Conservation (phyloP, 2,329 filamentous ascomycete genomes). For the Aspergillus oerlinghausenensis region DNA sequence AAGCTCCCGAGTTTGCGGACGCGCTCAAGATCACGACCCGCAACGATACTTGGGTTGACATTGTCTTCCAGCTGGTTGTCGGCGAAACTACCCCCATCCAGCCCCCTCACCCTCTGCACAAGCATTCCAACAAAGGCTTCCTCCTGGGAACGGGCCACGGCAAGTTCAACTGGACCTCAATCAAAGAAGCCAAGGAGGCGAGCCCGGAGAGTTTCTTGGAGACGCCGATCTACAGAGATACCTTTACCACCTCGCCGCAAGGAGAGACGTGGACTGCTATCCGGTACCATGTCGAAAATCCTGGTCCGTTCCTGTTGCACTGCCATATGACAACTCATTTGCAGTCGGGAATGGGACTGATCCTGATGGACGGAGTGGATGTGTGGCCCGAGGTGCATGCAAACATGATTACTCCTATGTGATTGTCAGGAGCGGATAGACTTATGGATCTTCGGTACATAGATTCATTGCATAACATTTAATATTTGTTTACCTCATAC, state of each 20-base stretch:
- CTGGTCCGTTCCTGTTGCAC: conserved; percentile 49
- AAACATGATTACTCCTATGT: background rate
- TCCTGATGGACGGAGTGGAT: conserved; percentile 48
- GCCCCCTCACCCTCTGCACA: conserved; percentile 60
- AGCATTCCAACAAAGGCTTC: conserved; percentile 60
- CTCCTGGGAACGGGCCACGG: conserved; percentile 52
- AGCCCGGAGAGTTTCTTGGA: conserved; percentile 50
- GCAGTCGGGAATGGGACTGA: conserved; percentile 47
- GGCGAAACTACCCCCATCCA: conserved; percentile 41
- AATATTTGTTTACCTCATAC: background rate
- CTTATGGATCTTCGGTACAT: background rate
- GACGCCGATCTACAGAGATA: conserved; percentile 53
- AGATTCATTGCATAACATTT: background rate
- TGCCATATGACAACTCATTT: conserved; percentile 51
- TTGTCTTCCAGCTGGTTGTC: conserved; percentile 41
- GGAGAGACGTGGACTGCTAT: conserved; percentile 40
- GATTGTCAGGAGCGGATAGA: background rate
- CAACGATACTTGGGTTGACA: conserved; percentile 52
- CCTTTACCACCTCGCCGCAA: conserved; percentile 37
- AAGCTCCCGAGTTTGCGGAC: background rate
- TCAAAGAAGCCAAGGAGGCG: conserved; percentile 50
- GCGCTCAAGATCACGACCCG: conserved; percentile 49
- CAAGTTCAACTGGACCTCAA: conserved; percentile 48
- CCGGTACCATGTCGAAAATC: conserved; percentile 46
- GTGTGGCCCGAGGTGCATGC: conserved; percentile 35